Conservation (phyloP, 768 basidiomycete genomes). For the Auriculariales sp. region DNA sequence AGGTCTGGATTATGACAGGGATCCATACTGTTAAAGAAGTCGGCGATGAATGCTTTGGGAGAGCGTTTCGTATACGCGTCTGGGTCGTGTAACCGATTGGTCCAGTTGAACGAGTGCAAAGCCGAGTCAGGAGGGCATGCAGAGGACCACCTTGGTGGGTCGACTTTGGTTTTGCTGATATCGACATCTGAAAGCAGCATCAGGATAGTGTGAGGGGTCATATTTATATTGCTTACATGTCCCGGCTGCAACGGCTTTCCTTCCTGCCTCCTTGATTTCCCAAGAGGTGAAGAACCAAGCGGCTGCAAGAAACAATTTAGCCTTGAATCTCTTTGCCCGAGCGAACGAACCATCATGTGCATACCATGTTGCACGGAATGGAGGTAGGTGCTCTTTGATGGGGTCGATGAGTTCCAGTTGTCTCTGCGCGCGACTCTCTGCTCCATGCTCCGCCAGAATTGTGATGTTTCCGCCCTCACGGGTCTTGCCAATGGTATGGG, state of each 20-base stretch:
- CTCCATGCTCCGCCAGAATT: constrained; percentile 8
- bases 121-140: constrained; percentile 14
- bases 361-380: constrained; percentile 30
- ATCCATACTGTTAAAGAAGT: constrained; percentile 33
- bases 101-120: background rate
- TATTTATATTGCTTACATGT: constrained; percentile 21
- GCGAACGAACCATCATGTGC: constrained; percentile 20
- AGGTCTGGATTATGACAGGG: constrained; percentile 30
- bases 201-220: too few species aligned
- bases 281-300: too few species aligned
- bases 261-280: constrained; percentile 16
- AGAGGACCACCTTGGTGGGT: constrained; percentile 17
- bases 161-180: constrained; percentile 11
- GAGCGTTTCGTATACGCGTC: background rate
- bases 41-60: constrained; percentile 27
- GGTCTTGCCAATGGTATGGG: constrained; percentile 21
- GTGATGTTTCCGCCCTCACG: constrained; percentile 5
- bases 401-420: constrained; percentile 20
- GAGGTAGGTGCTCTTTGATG: constrained; percentile 26
- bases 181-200: constrained; percentile 19
- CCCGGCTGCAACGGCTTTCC: constrained; percentile 19
- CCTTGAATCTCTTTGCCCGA: background rate
- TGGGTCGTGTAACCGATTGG: background rate
- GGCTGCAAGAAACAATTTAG: too few species aligned
- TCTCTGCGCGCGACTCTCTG: constrained; percentile 1